Conservation (phyloP, 1,284 basidiomycete genomes). For the Melanopsichium pennsylvanicum region DNA sequence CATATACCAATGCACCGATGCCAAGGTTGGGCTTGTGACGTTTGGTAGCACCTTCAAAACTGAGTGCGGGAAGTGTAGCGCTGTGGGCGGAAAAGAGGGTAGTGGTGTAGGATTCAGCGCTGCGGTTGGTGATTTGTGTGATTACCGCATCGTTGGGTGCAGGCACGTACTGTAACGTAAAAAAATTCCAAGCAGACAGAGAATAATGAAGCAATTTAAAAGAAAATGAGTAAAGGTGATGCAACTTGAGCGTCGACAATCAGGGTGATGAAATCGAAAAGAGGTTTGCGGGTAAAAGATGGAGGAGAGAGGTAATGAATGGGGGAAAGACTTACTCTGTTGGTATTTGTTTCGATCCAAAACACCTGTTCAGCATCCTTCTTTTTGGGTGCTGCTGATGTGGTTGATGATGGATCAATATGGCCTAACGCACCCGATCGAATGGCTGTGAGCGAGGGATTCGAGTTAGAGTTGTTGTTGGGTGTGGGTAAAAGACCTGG, state of each 20-base stretch:
- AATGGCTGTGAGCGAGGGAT: constrained; percentile 35
- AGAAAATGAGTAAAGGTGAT: no score
- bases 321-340: constrained; percentile 13
- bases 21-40: constrained; percentile 61
- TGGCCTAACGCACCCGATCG: constrained; percentile 43
- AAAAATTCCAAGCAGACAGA: no score
- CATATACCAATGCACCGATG: constrained; percentile 61
- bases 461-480: background rate
- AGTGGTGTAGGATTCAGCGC: constrained; percentile 57
- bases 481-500: constrained; percentile 49
- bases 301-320: background rate
- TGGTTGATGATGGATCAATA: constrained; percentile 7
- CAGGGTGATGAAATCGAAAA: background rate
- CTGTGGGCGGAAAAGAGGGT: constrained; percentile 53
- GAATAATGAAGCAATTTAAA: no score
- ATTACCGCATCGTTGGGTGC: constrained; percentile 52
- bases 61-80: constrained; percentile 56
- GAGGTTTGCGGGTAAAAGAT: background rate
- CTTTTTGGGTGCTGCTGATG: background rate
- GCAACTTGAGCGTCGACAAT: no score
- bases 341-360: constrained; percentile 54
- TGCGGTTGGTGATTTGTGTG: constrained; percentile 58
- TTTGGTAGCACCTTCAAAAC: constrained; percentile 64
- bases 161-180: constrained; percentile 48
- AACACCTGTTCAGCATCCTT: constrained; percentile 13